Percentiles rank a stretch among this genome's conserved stretches.
phyloP scores from a whole-genome alignment of 306 rosid species.

The Oxytropis ochrocephala region DNA sequence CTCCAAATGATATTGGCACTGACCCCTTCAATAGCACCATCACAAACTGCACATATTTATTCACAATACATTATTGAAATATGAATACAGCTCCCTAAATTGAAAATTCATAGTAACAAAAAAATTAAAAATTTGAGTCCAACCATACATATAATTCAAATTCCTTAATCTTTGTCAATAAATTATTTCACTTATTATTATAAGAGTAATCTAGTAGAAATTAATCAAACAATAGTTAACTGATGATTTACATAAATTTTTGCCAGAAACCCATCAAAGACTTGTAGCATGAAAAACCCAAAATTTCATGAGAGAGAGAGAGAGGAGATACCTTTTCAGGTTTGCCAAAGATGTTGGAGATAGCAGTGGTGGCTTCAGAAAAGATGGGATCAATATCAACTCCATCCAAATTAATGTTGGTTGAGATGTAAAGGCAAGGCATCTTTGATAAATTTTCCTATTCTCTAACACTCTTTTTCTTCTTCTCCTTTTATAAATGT shows the following conservation, averaged over 20 bases:
- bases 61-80: neutral
- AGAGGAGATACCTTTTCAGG: conserved; percentile 44
- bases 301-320: neutral
- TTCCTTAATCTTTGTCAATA: neutral
- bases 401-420: conserved; percentile 66
- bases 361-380: conserved; percentile 46
- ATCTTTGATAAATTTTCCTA: conserved; percentile 11
- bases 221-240: neutral
- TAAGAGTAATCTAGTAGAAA: neutral
- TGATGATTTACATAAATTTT: neutral
- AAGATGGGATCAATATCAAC: conserved; percentile 61
- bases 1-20: conserved; percentile 54
- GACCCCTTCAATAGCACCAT: conserved; percentile 92
- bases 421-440: conserved; percentile 87
- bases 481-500: neutral
- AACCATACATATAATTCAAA: neutral
- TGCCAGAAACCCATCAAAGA: neutral
- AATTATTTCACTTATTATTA: neutral
- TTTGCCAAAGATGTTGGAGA: conserved; percentile 60
- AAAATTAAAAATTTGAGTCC: neutral
- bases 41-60: conserved; percentile 50
- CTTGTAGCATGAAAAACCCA: neutral
- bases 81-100: neutral
- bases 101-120: neutral
- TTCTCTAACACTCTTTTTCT: neutral